Evolutionary conservation across 768 basidiomycete species (phyloP).

Genomic region (Polyporus arcularius): DNA sequence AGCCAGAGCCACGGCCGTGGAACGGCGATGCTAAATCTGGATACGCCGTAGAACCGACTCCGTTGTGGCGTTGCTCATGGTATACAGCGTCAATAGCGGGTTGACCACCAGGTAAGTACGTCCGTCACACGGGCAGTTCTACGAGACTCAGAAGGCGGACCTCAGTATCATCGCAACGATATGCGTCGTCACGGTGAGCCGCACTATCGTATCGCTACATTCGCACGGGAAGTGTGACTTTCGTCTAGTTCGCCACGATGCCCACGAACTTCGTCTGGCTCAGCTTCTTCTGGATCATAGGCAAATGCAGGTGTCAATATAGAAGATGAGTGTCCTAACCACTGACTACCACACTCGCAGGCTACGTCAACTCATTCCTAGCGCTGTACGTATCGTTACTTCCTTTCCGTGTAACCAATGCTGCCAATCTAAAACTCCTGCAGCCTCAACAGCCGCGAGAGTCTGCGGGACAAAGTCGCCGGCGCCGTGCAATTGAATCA

Average conservation of each 20-base stretch:
- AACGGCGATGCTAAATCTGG: not conserved
- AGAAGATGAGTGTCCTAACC: not conserved
- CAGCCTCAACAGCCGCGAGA: constrained; percentile 50
- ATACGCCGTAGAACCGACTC: constrained; percentile 26
- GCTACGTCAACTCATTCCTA: constrained; percentile 53
- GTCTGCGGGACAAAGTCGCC: constrained; percentile 39
- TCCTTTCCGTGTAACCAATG: not conserved
- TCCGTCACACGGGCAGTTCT: not conserved
- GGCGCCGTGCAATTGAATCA: constrained; percentile 16
- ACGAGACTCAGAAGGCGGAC: not conserved
- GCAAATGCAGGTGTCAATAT: constrained; percentile 43
- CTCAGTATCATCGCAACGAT: constrained; percentile 21
- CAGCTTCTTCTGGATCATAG: constrained; percentile 52
- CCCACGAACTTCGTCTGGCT: constrained; percentile 50
- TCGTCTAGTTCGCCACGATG: constrained; percentile 30
- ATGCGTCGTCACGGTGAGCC: constrained; percentile 17
- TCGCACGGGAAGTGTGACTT: not conserved
- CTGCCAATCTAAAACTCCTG: not conserved
- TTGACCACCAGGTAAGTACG: constrained; percentile 25
- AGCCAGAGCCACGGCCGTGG: not conserved
- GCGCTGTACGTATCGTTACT: constrained; percentile 41
- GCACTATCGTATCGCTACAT: not conserved
- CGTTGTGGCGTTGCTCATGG: constrained; percentile 26
- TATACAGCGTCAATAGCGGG: constrained; percentile 30
- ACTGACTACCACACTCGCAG: constrained; percentile 27